A percentile compares a stretch with the other conserved stretches of the same genome.
Conservation (phyloP, 768 basidiomycete species). For the Panellus pusillus region DNA sequence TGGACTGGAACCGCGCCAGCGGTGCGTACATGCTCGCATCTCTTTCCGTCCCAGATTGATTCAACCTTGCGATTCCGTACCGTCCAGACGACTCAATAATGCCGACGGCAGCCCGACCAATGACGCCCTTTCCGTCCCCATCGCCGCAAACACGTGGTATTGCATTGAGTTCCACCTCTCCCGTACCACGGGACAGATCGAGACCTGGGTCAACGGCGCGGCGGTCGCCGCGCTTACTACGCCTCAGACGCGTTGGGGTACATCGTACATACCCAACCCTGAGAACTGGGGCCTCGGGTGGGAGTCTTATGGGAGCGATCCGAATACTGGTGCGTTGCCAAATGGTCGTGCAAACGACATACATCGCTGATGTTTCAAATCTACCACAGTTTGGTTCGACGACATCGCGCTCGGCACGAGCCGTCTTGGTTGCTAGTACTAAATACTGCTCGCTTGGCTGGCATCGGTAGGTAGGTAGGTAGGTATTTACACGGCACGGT, state of each 20-base stretch:
- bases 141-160: slow-evolving; percentile 23
- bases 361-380: slow-evolving; percentile 6
- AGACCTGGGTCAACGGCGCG: slow-evolving; percentile 22
- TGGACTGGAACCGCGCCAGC: slow-evolving; percentile 24
- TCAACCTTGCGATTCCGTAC: slow-evolving; percentile 5
- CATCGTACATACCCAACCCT: slow-evolving; percentile 21
- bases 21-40: slow-evolving; percentile 14
- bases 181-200: slow-evolving; percentile 20
- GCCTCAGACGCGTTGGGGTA: slow-evolving; percentile 23
- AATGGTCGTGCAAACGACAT: slow-evolving; percentile 6
- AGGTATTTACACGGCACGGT: too few relatives aligned
- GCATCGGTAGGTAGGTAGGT: too few relatives aligned
- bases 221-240: slow-evolving; percentile 20
- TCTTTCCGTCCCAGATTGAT: not conserved
- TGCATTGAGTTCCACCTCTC: slow-evolving; percentile 25
- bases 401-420: slow-evolving; percentile 22
- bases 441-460: too few relatives aligned
- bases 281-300: slow-evolving; percentile 23
- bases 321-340: slow-evolving; percentile 21
- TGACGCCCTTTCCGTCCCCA: slow-evolving; percentile 20
- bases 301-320: slow-evolving; percentile 21
- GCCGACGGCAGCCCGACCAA: slow-evolving; percentile 21
- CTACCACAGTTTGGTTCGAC: slow-evolving; percentile 23
- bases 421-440: slow-evolving; percentile 19
- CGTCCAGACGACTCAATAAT: slow-evolving; percentile 23